Evolutionary conservation across 768 basidiomycete genomes (phyloP), one percentile per base, ranked within the genome.

Genomic region (Mycena kentingensis): DNA sequence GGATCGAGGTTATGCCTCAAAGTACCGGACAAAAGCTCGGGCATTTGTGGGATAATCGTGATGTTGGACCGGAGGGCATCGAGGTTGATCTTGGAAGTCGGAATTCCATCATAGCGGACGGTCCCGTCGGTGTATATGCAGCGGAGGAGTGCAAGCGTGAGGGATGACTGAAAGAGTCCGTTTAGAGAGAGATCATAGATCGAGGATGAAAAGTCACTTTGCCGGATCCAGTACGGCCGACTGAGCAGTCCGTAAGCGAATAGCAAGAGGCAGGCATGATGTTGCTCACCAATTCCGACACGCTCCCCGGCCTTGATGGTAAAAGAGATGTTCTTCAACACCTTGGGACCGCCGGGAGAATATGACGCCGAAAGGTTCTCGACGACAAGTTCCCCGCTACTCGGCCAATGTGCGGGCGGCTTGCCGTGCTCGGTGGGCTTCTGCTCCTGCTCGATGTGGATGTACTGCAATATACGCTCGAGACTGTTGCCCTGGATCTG

Each of bases 381-480:
- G 16, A 60, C 58, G 19, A 60, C 32, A 7, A 60, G 58, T 26
- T 60, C 51, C 3, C 58, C 42, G 46, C 26, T 37, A 43, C 58
- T 65, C 36, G 57, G 76, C 76, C 76, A 85, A 49, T 81, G 77
- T 0, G 83, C 83, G 1, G 83, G 81, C 3, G 83, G 83, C 19
- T 74, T 64, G 4, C 80, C 80, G 1, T 65, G 60, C 13, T 67
- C 60, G 0, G 72, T 71, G 1, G 66, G 61, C 45, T 64, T 60
- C 0, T 72, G 66, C 56, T 81, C 77, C 39, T 75, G 73, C 36
- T 78, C 77, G 51, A 78, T 76, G 32, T 68, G 58, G 32, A 80
- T 63, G 60, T 77, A 80, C 28, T 62, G 85, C 29, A 82, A 77
- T 2, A 88, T 81, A 54, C 87, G 82, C 55, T 89, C 87, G 11